phyloP scores from a whole-genome alignment of 805 yeast genomes.

The Grigorovia transvaalensis region DNA sequence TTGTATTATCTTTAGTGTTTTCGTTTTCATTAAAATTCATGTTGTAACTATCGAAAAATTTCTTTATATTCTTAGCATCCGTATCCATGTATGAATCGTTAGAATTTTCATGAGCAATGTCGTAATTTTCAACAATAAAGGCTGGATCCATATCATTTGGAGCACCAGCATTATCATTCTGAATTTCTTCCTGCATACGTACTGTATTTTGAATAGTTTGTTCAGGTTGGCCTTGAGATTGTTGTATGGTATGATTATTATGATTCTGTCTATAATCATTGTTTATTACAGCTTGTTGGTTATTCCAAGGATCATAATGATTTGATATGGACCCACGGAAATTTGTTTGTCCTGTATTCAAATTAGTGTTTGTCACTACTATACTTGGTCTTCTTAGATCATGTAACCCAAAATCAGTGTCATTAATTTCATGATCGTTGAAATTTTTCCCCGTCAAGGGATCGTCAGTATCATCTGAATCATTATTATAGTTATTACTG shows the following conservation, averaged over 20 bases:
- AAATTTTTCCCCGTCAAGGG: background rate
- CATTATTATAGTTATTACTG: background rate
- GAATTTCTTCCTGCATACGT: constrained; percentile 18
- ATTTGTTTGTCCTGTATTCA: constrained; percentile 5
- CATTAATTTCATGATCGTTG: background rate
- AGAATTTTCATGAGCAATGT: background rate
- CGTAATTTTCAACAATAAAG: background rate
- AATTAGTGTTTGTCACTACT: constrained; percentile 7
- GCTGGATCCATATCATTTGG: background rate
- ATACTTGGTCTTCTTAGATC: constrained; percentile 16
- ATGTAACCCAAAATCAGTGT: background rate
- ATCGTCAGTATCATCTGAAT: background rate
- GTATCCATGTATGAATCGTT: background rate
- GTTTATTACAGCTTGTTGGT: background rate
- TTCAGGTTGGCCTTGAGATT: constrained; percentile 2
- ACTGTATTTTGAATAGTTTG: constrained; percentile 15
- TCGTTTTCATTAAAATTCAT: background rate
- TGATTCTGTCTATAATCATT: background rate
- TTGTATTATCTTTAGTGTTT: background rate
- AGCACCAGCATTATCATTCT: constrained; percentile 12
- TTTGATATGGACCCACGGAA: constrained; percentile 24
- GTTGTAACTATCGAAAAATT: background rate
- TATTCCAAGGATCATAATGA: constrained; percentile 20
- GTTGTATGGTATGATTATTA: background rate
- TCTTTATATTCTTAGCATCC: background rate